Percentiles rank a stretch among this genome's conserved stretches.
Evolutionary conservation across 768 basidiomycete genomes (phyloP).

Genomic region (Psilocybe cyanescens): DNA sequence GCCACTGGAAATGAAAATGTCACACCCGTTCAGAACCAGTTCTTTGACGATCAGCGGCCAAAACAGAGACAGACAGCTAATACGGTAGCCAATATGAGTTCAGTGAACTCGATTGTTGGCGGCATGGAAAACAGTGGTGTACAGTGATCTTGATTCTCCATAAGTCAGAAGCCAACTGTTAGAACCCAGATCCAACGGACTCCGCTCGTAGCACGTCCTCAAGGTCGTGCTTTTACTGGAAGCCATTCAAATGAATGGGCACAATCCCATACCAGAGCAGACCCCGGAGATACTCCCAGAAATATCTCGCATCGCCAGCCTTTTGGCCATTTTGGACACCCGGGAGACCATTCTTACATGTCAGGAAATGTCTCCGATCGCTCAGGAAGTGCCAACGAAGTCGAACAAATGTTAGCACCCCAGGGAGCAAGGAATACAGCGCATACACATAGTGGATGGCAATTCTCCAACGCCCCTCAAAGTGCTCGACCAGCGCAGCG

Average conservation of each 20-base stretch:
- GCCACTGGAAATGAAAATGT: conserved; percentile 20
- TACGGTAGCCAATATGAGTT: conserved; percentile 39
- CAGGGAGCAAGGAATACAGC: conserved; percentile 20
- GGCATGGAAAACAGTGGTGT: conserved; percentile 73
- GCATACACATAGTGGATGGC: conserved; percentile 24
- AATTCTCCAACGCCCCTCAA: conserved; percentile 20
- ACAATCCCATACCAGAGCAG: conserved; percentile 34
- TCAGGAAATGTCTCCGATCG: conserved; percentile 54
- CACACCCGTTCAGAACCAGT: conserved; percentile 17
- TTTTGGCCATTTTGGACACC: conserved; percentile 31
- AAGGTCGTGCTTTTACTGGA: conserved; percentile 28
- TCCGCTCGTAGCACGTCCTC: conserved; percentile 59
- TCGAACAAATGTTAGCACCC: conserved; percentile 64
- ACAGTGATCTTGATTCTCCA: conserved; percentile 14
- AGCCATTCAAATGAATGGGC: conserved; percentile 32
- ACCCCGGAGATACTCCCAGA: conserved; percentile 28
- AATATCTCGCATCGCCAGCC: conserved; percentile 54
- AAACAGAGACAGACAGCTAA: conserved; percentile 29
- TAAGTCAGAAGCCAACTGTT: not conserved
- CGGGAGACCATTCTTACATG: conserved; percentile 44
- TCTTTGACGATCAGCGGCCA: conserved; percentile 27
- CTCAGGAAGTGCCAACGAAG: conserved; percentile 72
- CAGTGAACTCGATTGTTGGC: conserved; percentile 56
- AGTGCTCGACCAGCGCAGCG: conserved; percentile 25
- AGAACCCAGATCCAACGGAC: conserved; percentile 66